Conservation (phyloP, 2,329 filamentous ascomycete species). For the Thyridium curvatum region DNA sequence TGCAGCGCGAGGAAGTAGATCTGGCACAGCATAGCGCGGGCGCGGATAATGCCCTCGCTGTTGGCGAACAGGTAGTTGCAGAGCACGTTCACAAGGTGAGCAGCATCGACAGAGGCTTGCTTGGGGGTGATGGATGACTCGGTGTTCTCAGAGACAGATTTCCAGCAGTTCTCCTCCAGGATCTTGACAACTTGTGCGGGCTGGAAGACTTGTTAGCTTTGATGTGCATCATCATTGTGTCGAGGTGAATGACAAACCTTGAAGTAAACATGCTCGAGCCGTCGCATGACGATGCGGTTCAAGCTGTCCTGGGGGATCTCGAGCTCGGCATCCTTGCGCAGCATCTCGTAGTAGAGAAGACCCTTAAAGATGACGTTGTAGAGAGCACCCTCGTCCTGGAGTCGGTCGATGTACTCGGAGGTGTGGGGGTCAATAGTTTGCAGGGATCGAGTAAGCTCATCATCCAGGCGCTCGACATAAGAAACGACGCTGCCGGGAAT, state of each 20-base stretch:
- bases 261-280: conserved; percentile 97
- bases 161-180: conserved; percentile 92
- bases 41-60: conserved; percentile 93
- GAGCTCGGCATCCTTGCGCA: conserved; percentile 64
- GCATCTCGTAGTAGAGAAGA: conserved; percentile 79
- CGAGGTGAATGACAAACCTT: conserved; percentile 60
- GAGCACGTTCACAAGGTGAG: conserved; percentile 73
- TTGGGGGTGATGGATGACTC: conserved; percentile 80
- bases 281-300: conserved; percentile 89
- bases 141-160: conserved; percentile 60
- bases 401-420: conserved; percentile 93
- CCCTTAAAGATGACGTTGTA: conserved; percentile 91
- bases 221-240: too few species aligned
- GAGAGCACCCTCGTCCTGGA: conserved; percentile 82
- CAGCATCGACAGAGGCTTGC: conserved; percentile 59
- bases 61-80: conserved; percentile 93
- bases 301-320: conserved; percentile 78
- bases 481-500: conserved; percentile 92
- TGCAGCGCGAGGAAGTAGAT: conserved; percentile 98
- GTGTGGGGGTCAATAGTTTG: conserved; percentile 98
- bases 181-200: conserved; percentile 89
- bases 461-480: conserved; percentile 89
- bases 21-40: conserved; percentile 95
- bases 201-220: conserved; percentile 30
- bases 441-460: conserved; percentile 94